phyloP scores from a whole-genome alignment of 192 early-diverging fungal species.

The Chytriomyces hyalinus region DNA sequence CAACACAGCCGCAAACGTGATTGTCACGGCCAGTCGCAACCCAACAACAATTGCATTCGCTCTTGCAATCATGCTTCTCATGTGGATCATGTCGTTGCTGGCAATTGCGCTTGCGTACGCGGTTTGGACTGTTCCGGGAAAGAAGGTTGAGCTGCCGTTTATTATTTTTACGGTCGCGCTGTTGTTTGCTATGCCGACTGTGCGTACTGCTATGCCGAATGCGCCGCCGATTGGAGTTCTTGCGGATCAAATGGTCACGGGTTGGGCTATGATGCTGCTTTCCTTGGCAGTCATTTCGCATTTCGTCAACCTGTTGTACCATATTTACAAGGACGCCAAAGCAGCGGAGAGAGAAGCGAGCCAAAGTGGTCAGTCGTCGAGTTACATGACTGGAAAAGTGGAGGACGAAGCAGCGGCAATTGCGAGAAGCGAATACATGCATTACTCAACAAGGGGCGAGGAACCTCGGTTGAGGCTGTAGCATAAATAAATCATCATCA shows the following conservation, averaged over 20 bases:
- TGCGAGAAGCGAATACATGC: too few relatives aligned
- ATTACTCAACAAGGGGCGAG: too few relatives aligned
- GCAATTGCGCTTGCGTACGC: constrained; percentile 14
- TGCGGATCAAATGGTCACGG: constrained; percentile 20
- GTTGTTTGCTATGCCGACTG: constrained; percentile 20
- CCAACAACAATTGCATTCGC: constrained; percentile 6
- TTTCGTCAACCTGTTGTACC: constrained; percentile 22
- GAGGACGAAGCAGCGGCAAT: too few relatives aligned
- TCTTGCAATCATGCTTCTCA: constrained; percentile 4
- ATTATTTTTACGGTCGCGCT: constrained; percentile 5
- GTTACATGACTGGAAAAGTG: too few relatives aligned
- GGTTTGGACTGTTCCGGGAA: not conserved
- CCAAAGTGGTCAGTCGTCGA: too few relatives aligned
- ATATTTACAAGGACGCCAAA: not conserved
- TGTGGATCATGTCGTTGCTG: constrained; percentile 20
- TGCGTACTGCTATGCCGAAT: constrained; percentile 24
- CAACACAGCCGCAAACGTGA: constrained; percentile 5
- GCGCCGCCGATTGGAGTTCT: constrained; percentile 19
- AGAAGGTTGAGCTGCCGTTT: constrained; percentile 20
- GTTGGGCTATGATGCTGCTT: constrained; percentile 22
- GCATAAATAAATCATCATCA: too few relatives aligned
- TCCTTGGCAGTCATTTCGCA: constrained; percentile 1
- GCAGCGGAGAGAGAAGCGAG: not conserved
- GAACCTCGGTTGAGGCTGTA: too few relatives aligned
- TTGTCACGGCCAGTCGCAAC: not conserved